phyloP scores from a whole-genome alignment of 2,329 filamentous ascomycete species.

The Calonectria montana region DNA sequence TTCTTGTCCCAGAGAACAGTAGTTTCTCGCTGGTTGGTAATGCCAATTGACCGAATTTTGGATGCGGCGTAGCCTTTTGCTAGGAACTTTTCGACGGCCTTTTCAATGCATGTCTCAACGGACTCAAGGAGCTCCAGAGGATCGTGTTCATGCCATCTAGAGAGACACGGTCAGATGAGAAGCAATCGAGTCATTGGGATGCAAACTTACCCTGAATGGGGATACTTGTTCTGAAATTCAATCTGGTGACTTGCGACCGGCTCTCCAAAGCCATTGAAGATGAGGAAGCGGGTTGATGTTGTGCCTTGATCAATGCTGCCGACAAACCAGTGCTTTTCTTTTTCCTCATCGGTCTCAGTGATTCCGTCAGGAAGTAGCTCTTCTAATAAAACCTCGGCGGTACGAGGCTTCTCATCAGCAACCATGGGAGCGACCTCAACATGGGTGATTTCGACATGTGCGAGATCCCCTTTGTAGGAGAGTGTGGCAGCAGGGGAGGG shows the following conservation, averaged over 20 bases:
- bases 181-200: neutral
- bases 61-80: constrained; percentile 74
- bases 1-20: constrained; percentile 85
- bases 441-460: neutral
- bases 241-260: constrained; percentile 87
- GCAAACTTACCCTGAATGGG: constrained; percentile 79
- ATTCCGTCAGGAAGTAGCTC: constrained; percentile 48
- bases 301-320: constrained; percentile 93
- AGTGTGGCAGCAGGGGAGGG: constrained; percentile 18
- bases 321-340: constrained; percentile 71
- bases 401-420: constrained; percentile 34
- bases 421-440: neutral
- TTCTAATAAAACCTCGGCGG: constrained; percentile 37
- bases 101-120: constrained; percentile 83
- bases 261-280: constrained; percentile 84
- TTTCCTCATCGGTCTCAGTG: constrained; percentile 46
- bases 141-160: constrained; percentile 91
- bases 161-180: constrained; percentile 14
- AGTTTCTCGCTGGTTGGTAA: constrained; percentile 93
- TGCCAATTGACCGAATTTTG: constrained; percentile 82
- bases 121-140: constrained; percentile 80
- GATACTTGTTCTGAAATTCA: constrained; percentile 87
- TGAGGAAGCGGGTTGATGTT: constrained; percentile 88
- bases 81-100: constrained; percentile 77
- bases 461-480: constrained; percentile 25